Base-by-base conservation (phyloP, 2,329 filamentous ascomycete genomes). In the Colletotrichum somersetense region DNA sequence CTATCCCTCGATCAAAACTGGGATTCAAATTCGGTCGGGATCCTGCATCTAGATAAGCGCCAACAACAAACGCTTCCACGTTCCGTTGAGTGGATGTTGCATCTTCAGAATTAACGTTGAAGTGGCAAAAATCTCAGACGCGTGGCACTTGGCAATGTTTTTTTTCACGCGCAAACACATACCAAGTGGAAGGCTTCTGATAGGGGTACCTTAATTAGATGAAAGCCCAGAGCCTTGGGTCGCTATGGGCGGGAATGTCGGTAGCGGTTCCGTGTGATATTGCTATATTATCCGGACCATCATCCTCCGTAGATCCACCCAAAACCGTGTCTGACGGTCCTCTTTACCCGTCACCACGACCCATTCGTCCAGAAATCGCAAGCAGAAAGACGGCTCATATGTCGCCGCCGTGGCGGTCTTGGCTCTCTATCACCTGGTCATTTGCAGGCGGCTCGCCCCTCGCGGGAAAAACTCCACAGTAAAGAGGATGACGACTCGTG, bases 141-240 rank as follows among this genome's bases (percentile, higher is more conserved):
- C 33, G 11, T 14, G 12, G 30, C 20, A 7, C n/a, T 7, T 26
- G 44, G n/a, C 10, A 26, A 10, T 23, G 2, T 1, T 5, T 3
- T 16, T 23, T 26, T 7, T n/a, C 3, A 20, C 5, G 35, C 57
- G 20, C 20, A n/a, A 16, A 66, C 53, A 23, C 8, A 5, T 5
- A 23, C 23, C 33, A 16, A 44, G 0, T 26, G 4, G 2, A 26
- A 46, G 12, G 6, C 10, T 35, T 46, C 26, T 52, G 62, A 67
- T 46, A 12, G 44, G n/a, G 44, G 6, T 42, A 40, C 2, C 5
- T 11, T 10, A 8, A 11, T 67, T 62, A 50, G 23, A 71, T 58
- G 57, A 67, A 63, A 58, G 64, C 65, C 66, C 59, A 72, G 66
- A 69, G 38, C 2, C 59, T 69, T 72, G 69, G 69, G 69, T 69